These are phyloP conservation scores for Zizania latifolia DNA, from an alignment of 176 grass and related monocot species.

Conservation along the genomic window DNA sequence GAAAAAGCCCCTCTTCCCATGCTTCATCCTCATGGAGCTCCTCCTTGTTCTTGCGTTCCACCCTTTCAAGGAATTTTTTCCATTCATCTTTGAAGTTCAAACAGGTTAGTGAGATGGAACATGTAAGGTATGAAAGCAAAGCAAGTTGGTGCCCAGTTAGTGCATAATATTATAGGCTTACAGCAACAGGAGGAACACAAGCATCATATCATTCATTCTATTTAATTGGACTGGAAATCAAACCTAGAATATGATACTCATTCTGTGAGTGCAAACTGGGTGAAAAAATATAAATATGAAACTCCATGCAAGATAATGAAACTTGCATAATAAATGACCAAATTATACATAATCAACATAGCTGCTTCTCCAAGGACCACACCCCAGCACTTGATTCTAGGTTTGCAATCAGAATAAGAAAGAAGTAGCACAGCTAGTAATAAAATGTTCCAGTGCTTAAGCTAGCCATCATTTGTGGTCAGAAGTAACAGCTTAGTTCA, in stretches of 20 bases:
- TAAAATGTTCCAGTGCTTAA: neutral
- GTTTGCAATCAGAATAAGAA: neutral
- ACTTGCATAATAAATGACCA: neutral
- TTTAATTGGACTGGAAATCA: conserved; percentile 9
- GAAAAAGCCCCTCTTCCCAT: conserved; percentile 74
- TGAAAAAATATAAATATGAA: neutral
- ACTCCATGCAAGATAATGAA: neutral
- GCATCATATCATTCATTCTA: neutral
- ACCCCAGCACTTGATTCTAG: neutral
- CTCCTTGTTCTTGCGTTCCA: conserved; percentile 44
- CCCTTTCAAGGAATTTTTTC: conserved; percentile 81
- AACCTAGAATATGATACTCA: conserved; percentile 65
- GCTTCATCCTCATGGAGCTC: conserved; percentile 44
- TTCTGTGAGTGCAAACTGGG: conserved; percentile 7
- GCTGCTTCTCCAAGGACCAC: neutral
- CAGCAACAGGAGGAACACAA: conserved; percentile 4
- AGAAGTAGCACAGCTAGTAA: neutral
- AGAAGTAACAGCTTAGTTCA: neutral
- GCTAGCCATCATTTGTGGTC: neutral
- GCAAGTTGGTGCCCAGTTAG: neutral
- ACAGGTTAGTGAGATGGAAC: conserved; percentile 6
- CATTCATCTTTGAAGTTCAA: conserved; percentile 60
- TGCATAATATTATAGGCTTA: neutral
- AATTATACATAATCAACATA: neutral
- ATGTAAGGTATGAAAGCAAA: conserved; percentile 4